These are phyloP conservation scores for Sanghuangporus sanghuang DNA, from an alignment of 1,284 basidiomycete genomes.

Conservation along the genomic window DNA sequence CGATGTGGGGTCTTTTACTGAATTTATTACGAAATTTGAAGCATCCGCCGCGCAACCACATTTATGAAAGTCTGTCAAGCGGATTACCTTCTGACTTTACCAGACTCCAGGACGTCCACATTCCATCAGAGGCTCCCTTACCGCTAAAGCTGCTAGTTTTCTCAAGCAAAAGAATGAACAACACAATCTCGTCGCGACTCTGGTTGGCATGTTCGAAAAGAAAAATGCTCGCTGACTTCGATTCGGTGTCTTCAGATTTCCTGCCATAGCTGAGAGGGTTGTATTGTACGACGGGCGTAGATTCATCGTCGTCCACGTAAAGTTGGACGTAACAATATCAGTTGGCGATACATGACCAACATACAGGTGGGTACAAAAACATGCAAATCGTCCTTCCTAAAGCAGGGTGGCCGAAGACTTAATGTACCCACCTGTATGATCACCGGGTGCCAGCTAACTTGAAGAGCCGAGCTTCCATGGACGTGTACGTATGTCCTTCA, in stretches of 20 bases:
- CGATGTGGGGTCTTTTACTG: no score
- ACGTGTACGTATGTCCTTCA: not conserved
- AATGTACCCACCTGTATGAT: no score
- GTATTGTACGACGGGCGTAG: not conserved
- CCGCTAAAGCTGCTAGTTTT: not conserved
- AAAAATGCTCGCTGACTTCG: not conserved
- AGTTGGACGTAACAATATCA: not conserved
- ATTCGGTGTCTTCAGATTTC: not conserved
- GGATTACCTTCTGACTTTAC: no score
- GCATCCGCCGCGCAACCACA: no score
- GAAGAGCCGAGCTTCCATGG: not conserved
- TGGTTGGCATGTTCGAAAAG: not conserved
- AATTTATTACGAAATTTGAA: no score
- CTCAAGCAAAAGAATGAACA: not conserved
- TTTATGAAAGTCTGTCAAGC: no score
- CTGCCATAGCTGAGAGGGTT: not conserved
- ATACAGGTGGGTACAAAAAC: no score
- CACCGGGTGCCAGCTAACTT: not conserved
- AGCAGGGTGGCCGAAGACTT: no score
- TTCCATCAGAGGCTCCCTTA: no score
- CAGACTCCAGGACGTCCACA: no score
- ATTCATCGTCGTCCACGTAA: not conserved
- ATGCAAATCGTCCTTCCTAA: no score
- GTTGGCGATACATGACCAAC: not conserved
- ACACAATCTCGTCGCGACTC: not conserved